phyloP scores from a whole-genome alignment of 306 rosid species.

The Oemleria cerasiformis region DNA sequence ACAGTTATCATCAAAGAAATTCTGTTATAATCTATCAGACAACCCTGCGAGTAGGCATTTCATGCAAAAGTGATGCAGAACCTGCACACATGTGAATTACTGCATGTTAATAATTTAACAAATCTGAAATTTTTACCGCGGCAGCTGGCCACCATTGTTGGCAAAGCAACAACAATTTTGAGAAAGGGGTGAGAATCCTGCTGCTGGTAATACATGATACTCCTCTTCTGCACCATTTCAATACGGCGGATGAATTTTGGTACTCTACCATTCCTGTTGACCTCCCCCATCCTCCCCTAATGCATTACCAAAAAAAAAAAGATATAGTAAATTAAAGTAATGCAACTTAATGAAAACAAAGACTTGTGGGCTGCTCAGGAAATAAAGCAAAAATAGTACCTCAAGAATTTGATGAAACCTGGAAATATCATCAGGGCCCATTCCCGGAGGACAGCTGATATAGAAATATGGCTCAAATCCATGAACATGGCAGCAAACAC shows the following conservation, averaged over 20 bases:
- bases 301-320: conserved; percentile 19
- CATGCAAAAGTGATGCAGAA: not conserved
- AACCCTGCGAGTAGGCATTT: conserved; percentile 2
- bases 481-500: conserved; percentile 91
- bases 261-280: conserved; percentile 67
- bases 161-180: conserved; percentile 88
- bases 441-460: conserved; percentile 78
- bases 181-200: conserved; percentile 67
- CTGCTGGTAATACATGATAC: conserved; percentile 93
- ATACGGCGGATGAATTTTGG: conserved; percentile 66
- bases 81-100: not conserved
- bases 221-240: conserved; percentile 77
- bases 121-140: conserved; percentile 54
- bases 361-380: conserved; percentile 12
- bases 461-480: conserved; percentile 97
- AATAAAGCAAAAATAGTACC: conserved; percentile 49
- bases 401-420: conserved; percentile 68
- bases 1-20: not conserved
- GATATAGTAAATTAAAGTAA: conserved; percentile 19
- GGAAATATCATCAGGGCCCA: conserved; percentile 92
- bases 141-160: conserved; percentile 96
- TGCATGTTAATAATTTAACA: not conserved
- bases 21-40: not conserved
- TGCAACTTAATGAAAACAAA: conserved; percentile 9
- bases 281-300: conserved; percentile 88